These are phyloP conservation scores for Pseudocercospora crystallina DNA, from an alignment of 2,329 filamentous ascomycete genomes.

Conservation along the genomic window DNA sequence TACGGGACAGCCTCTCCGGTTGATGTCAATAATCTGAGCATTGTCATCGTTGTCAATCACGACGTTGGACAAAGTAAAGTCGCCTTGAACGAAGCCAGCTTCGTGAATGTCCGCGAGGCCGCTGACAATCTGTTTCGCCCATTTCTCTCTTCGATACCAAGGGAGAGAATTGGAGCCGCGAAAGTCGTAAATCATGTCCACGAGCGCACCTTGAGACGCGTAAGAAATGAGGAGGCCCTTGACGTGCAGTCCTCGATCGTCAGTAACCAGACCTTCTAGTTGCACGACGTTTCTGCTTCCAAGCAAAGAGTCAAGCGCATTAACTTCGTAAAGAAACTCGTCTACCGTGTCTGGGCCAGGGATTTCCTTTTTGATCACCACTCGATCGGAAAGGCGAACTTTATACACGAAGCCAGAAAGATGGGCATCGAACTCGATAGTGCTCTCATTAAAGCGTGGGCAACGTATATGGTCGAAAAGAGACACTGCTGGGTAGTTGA, in stretches of 20 bases:
- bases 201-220: conserved; percentile 80
- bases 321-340: conserved; percentile 96
- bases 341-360: conserved; percentile 93
- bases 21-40: conserved; percentile 98
- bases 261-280: conserved; percentile 84
- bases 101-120: conserved; percentile 93
- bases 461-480: conserved; percentile 69
- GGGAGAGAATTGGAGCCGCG: conserved; percentile 54
- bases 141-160: conserved; percentile 76
- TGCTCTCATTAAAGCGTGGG: conserved; percentile 65
- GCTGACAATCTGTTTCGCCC: conserved; percentile 87
- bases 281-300: conserved; percentile 76
- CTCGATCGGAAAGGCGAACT: conserved; percentile 65
- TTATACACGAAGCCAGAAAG: conserved; percentile 98
- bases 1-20: conserved; percentile 91
- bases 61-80: conserved; percentile 96
- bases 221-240: conserved; percentile 89
- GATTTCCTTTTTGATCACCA: conserved; percentile 96
- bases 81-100: conserved; percentile 92
- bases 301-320: conserved; percentile 78
- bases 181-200: conserved; percentile 85
- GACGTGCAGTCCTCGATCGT: conserved; percentile 69
- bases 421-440: conserved; percentile 84
- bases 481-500: conserved; percentile 73
- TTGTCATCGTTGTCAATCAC: conserved; percentile 82